Conservation (phyloP, 2,329 filamentous ascomycete genomes). For the Arthrinium phaeospermum region DNA sequence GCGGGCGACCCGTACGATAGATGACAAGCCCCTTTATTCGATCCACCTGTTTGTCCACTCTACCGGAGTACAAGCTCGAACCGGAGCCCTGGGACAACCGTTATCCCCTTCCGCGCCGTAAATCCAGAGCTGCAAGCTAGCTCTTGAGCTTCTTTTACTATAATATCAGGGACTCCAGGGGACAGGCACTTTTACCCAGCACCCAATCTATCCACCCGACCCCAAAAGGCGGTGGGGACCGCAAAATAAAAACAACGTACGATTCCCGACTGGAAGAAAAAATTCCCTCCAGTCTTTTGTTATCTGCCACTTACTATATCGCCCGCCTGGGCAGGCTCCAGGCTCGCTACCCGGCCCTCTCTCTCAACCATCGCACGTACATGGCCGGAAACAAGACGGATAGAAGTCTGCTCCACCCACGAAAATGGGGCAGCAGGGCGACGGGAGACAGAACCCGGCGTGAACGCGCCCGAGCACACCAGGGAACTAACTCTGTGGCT, state of each 20-base stretch:
- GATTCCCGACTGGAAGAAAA: not conserved
- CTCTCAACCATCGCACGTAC: not conserved
- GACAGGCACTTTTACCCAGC: not conserved
- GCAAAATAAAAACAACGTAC: not conserved
- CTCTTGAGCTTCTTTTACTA: not conserved
- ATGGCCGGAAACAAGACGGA: not conserved
- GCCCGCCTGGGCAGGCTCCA: too few relatives aligned
- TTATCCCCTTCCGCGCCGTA: not conserved
- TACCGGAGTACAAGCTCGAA: constrained; percentile 1
- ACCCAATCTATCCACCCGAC: not conserved
- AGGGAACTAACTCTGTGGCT: too few relatives aligned
- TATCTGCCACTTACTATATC: not conserved
- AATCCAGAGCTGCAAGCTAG: not conserved
- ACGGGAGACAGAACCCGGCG: not conserved
- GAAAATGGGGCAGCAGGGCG: not conserved
- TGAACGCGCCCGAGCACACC: not conserved
- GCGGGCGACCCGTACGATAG: not conserved
- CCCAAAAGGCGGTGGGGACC: not conserved
- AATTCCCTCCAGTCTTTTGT: not conserved
- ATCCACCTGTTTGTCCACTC: not conserved
- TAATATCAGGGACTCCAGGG: not conserved
- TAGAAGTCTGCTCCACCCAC: not conserved
- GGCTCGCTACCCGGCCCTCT: not conserved
- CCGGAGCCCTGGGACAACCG: constrained; percentile 2
- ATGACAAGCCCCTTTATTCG: constrained; percentile 5